These are phyloP conservation scores for Bryum argenteum DNA, from an alignment of 225 moss, liverwort and hornwort genomes.

Conservation along the genomic window DNA sequence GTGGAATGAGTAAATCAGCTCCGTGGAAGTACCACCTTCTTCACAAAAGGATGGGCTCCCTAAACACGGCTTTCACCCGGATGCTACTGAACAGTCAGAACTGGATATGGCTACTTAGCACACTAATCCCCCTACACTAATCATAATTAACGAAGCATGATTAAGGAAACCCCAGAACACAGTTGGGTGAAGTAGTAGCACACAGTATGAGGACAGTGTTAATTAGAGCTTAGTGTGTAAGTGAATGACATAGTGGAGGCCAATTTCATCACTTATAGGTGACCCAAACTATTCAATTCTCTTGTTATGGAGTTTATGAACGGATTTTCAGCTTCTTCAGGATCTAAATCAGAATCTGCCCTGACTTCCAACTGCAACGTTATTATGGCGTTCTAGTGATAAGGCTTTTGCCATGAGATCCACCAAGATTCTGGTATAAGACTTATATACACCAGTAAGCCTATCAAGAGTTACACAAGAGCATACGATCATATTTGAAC, in stretches of 20 bases:
- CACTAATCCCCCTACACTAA: neutral
- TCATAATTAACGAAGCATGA: neutral
- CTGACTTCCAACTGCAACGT: constrained; percentile 7
- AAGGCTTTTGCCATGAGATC: too few relatives aligned
- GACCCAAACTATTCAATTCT: constrained; percentile 21
- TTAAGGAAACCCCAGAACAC: neutral
- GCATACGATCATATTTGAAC: neutral
- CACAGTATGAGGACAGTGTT: neutral
- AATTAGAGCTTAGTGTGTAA: constrained; percentile 1
- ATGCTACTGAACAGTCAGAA: too few relatives aligned
- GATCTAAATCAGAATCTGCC: neutral
- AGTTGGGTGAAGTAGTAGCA: neutral
- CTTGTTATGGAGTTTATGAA: constrained; percentile 23
- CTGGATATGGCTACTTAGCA: neutral
- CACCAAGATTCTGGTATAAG: too few relatives aligned
- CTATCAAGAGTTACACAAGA: constrained; percentile 6
- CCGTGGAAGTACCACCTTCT: too few relatives aligned
- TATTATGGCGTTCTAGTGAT: too few relatives aligned
- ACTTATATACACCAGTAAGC: too few relatives aligned
- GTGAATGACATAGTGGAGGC: constrained; percentile 6
- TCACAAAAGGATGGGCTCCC: neutral
- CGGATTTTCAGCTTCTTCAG: constrained; percentile 18
- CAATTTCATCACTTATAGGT: constrained; percentile 9
- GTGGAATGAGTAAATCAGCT: too few relatives aligned
- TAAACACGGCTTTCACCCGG: neutral